Evolutionary conservation across 1,284 basidiomycete species (phyloP), one percentile per base, ranked within the genome.

Genomic region (Afroboletus lepidellus): DNA sequence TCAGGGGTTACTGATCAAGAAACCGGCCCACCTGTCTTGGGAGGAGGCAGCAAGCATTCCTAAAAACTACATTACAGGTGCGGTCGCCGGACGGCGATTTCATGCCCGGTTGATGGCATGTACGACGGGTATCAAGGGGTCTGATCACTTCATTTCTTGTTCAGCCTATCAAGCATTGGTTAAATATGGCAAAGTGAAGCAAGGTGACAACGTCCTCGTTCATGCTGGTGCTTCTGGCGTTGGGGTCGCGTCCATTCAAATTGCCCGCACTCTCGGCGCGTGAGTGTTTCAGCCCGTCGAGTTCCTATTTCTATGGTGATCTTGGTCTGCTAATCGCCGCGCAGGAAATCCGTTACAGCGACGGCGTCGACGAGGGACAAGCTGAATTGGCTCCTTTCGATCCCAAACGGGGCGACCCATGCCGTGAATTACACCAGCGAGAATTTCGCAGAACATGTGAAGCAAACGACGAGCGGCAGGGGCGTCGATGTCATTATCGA

Each of bases 151-250:
- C 32, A 12, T 50, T 43, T 41, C 29, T 7, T 46, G 46, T 57
- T 54, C 55, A 88, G 92, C 93, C 11, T 95, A 85, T 72, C 92
- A 94, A 65, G 91, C 90, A 0, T 71, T 95, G 21, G 77, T 89
- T 53, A 69, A 87, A 27, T 82, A 86, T 55, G 87, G 85, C 3
- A 77, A 87, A 58, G 64, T 94, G 43, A 80, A 87, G 64, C 66
- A 77, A 57, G 86, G 85, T 29, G 87, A 93, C 46, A 74, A 90
- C 60, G 89, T 93, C 11, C 78, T 98, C 20, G 79, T 98, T 23
- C 95, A 97, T 65, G 93, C 93, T 23, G 92, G 87, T 9, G 92
- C 92, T 3, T 92, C 89, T 9, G 92, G 94, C 46, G 94, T 98
- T 3, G 95, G 95, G 3, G 72, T 96, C 15, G 89, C 94, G 3